Evolutionary conservation across 768 basidiomycete species (phyloP).

Genomic region (Boletus rufocinnamomeus): DNA sequence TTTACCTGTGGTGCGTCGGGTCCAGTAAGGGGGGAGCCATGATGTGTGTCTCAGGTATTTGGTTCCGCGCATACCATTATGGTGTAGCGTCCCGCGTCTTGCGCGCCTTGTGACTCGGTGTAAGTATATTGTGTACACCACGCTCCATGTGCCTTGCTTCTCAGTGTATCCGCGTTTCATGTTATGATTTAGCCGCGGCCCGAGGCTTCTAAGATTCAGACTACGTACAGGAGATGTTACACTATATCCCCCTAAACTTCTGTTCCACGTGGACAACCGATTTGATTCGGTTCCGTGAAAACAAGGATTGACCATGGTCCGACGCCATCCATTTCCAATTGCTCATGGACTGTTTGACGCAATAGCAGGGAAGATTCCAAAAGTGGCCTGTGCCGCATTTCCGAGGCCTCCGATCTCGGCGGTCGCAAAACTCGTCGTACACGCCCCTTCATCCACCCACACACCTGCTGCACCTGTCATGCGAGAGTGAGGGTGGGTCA

Average conservation of each 20-base stretch:
- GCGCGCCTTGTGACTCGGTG: too few relatives aligned
- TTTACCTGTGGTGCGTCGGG: too few relatives aligned
- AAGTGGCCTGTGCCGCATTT: conserved; percentile 1
- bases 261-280: neutral
- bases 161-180: too few relatives aligned
- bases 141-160: too few relatives aligned
- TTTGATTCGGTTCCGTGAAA: too few relatives aligned
- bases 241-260: neutral
- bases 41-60: too few relatives aligned
- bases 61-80: too few relatives aligned
- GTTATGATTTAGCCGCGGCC: too few relatives aligned
- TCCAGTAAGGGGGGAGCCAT: too few relatives aligned
- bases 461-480: conserved; percentile 19
- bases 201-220: too few relatives aligned
- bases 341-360: conserved; percentile 1
- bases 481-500: neutral
- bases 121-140: too few relatives aligned
- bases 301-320: neutral
- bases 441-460: conserved; percentile 19
- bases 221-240: neutral
- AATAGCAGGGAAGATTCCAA: conserved; percentile 3
- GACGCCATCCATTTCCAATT: neutral
- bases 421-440: conserved; percentile 11
- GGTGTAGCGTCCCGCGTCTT: too few relatives aligned
- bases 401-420: neutral